These are phyloP conservation scores for Tetrahymena malaccensis DNA, from an alignment of 73 alveolate genomes.

Conservation along the genomic window DNA sequence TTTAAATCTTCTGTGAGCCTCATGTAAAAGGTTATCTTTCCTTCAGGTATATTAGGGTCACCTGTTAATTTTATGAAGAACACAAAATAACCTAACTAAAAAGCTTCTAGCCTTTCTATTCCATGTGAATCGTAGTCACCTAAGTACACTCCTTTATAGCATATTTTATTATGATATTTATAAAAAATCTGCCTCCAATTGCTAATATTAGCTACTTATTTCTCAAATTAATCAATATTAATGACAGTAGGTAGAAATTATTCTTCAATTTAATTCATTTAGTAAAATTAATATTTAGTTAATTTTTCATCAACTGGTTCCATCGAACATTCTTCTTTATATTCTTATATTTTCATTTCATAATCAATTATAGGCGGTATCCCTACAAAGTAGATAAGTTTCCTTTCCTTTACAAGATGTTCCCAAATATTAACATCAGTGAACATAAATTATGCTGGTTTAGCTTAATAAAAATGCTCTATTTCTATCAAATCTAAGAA, in stretches of 20 bases:
- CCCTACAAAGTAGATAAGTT: neutral
- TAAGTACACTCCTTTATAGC: neutral
- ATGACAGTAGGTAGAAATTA: neutral
- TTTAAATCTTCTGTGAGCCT: neutral
- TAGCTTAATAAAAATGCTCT: neutral
- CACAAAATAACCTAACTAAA: neutral
- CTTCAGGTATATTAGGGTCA: neutral
- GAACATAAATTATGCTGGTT: neutral
- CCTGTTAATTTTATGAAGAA: neutral
- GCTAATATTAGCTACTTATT: neutral
- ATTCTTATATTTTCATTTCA: neutral
- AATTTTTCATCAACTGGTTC: neutral
- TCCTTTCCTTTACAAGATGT: neutral
- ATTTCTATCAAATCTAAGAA: neutral
- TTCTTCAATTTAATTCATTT: neutral
- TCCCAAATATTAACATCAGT: neutral
- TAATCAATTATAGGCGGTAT: neutral
- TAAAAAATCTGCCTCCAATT: neutral
- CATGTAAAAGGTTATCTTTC: neutral
- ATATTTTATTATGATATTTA: neutral
- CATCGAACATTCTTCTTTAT: neutral
- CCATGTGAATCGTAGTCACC: neutral
- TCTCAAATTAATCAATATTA: neutral
- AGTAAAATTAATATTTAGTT: neutral
- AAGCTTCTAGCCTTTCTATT: neutral